These are phyloP conservation scores for Apophysomyces variabilis DNA, from an alignment of 371 early-diverging fungal genomes.

Conservation along the genomic window DNA sequence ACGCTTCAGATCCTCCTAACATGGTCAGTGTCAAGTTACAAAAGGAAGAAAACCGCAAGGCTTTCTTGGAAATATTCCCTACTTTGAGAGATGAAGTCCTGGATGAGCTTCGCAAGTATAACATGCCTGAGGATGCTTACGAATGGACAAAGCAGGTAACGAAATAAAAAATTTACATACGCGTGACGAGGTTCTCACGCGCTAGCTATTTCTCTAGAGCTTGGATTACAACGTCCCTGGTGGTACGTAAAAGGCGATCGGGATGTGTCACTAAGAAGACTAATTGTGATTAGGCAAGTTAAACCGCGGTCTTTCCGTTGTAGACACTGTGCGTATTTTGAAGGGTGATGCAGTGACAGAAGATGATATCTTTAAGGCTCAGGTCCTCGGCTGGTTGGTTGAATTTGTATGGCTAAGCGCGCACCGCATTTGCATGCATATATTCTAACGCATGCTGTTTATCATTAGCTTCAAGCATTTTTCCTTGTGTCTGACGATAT, in stretches of 20 bases:
- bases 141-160: slow-evolving; percentile 67
- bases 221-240: slow-evolving; percentile 82
- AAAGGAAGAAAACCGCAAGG: slow-evolving; percentile 62
- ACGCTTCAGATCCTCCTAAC: background rate
- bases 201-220: slow-evolving; percentile 45
- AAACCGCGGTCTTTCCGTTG: slow-evolving; percentile 96
- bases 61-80: slow-evolving; percentile 63
- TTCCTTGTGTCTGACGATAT: slow-evolving; percentile 98
- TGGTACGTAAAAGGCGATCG: slow-evolving; percentile 47
- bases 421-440: background rate
- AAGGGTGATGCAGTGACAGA: slow-evolving; percentile 71
- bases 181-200: background rate
- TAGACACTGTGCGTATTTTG: slow-evolving; percentile 84
- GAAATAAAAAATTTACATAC: background rate
- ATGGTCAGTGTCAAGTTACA: slow-evolving; percentile 54
- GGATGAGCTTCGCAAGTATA: slow-evolving; percentile 64
- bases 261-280: background rate
- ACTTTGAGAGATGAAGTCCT: slow-evolving; percentile 66
- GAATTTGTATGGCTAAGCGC: slow-evolving; percentile 76
- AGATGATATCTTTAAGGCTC: slow-evolving; percentile 86
- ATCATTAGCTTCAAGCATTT: slow-evolving; percentile 89
- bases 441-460: background rate
- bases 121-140: slow-evolving; percentile 76
- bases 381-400: slow-evolving; percentile 93
- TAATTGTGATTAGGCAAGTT: slow-evolving; percentile 75